Evolutionary conservation across 2,329 filamentous ascomycete species (phyloP).

Genomic region (Penicillium italicum): DNA sequence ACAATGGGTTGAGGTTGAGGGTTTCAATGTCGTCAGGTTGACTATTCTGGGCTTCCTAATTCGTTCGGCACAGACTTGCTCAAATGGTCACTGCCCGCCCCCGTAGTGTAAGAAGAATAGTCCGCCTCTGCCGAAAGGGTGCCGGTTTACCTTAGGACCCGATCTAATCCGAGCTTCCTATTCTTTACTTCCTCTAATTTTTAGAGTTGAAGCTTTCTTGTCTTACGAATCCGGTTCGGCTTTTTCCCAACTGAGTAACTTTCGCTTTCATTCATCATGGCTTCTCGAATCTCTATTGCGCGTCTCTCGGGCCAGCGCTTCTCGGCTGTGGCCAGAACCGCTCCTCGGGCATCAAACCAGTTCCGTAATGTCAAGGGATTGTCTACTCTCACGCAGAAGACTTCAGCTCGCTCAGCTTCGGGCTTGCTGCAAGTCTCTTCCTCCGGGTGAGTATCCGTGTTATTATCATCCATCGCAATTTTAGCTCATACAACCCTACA

Average conservation of each 20-base stretch:
- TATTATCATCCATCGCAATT: background rate
- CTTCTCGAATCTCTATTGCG: constrained; percentile 38
- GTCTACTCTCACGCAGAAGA: constrained; percentile 26
- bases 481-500: constrained; percentile 12
- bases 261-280: constrained; percentile 29
- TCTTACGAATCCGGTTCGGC: background rate
- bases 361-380: constrained; percentile 25
- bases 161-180: constrained; percentile 12
- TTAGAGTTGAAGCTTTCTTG: constrained; percentile 2
- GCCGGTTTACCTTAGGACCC: constrained; percentile 6
- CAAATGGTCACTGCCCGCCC: constrained; percentile 13
- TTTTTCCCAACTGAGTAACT: background rate
- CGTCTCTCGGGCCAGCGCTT: constrained; percentile 35
- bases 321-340: constrained; percentile 28
- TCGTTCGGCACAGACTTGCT: constrained; percentile 23
- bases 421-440: constrained; percentile 24
- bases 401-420: constrained; percentile 17
- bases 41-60: constrained; percentile 26
- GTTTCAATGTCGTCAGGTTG: constrained; percentile 15
- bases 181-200: background rate
- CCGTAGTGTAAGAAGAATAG: constrained; percentile 17
- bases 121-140: constrained; percentile 8
- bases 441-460: constrained; percentile 23
- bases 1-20: constrained; percentile 1
- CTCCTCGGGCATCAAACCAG: constrained; percentile 26